Conservation (phyloP, 306 rosid genomes). For the Sechiopsis laciniata region DNA sequence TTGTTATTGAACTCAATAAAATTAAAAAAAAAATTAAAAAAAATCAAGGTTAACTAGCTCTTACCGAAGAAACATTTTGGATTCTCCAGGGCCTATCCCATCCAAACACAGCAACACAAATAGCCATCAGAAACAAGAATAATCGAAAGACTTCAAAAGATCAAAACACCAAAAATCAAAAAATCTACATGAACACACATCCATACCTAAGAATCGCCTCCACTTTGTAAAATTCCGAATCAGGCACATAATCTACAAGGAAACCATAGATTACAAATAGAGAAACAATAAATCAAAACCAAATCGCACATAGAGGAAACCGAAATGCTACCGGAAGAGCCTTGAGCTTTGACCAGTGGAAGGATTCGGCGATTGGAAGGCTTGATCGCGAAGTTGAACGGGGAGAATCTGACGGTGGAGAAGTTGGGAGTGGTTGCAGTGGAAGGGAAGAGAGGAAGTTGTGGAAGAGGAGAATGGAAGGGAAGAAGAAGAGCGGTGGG, state of each 20-base stretch:
- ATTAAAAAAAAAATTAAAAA: too few relatives aligned
- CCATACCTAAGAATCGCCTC: slow-evolving; percentile 82
- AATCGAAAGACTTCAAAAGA: too few relatives aligned
- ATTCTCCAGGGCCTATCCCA: slow-evolving; percentile 75
- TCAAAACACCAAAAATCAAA: too few relatives aligned
- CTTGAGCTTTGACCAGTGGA: slow-evolving; percentile 58
- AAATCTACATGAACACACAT: too few relatives aligned
- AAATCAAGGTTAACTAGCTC: slow-evolving; percentile 21
- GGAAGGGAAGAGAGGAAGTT: slow-evolving; percentile 25
- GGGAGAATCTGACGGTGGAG: slow-evolving; percentile 26
- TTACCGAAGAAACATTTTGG: slow-evolving; percentile 73
- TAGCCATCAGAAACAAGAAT: slow-evolving; percentile 16
- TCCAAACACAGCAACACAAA: slow-evolving; percentile 36
- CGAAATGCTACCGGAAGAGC: slow-evolving; percentile 32
- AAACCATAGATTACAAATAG: slow-evolving; percentile 13
- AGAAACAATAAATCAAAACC: not conserved
- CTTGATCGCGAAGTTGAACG: slow-evolving; percentile 32
- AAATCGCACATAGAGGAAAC: not conserved
- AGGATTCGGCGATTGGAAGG: slow-evolving; percentile 32
- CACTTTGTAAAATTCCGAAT: slow-evolving; percentile 73
- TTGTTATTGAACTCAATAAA: too few relatives aligned
- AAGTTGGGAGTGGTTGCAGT: slow-evolving; percentile 18
- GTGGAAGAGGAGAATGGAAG: slow-evolving; percentile 26
- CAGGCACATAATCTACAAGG: slow-evolving; percentile 51
- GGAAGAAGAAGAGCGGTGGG: slow-evolving; percentile 24